Base-by-base conservation (phyloP, 2,329 filamentous ascomycete species). In the Didymella keratinophila region DNA sequence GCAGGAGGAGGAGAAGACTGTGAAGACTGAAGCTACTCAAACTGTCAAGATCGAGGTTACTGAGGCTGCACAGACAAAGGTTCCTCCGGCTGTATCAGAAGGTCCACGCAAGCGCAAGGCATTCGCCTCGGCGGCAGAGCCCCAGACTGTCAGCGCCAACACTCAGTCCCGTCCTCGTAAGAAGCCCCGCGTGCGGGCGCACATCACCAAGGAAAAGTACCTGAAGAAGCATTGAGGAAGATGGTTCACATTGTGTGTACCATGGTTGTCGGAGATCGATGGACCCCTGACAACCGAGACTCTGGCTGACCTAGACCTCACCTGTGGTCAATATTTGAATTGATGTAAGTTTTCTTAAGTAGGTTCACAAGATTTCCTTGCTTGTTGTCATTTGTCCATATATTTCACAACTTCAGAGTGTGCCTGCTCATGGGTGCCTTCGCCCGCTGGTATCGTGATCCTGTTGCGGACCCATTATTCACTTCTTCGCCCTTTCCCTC, bases 151-250 rank as follows among this genome's bases (percentile, higher is more conserved):
- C 27, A 14, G 36, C 30, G 36, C 18, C n/a, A 37, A 37, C 3
- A 30, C 5, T 7, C 27, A 47, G 18, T 11, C 20, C 2, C 37
- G 3, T 11, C 45, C 28, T 27, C 52, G 37, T n/a, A 55, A 48
- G 52, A 55, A 43, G 23, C 44, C 28, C n/a, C 36, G 44, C 6
- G 20, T 43, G 45, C 27, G 42, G 36, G 52, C 52, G 12, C 37
- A 48, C n/a, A 28, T 55, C 36, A 43, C 36, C 20, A 27, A 48
- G n/a, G 44, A 27, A 6, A 10, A 55, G 16, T 34, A 48, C 7
- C 2, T 48, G 27, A 21, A 37, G 4, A 55, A 55, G 27, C 16
- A 46, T 10, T 43, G 20, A 36, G 28, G 20, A 18, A 39, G 16
- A n/a, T 20, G n/a, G 5, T 41, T n/a, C n/a, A 41, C 23, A 28